A percentile compares a stretch with the other conserved stretches of the same genome.
These are phyloP conservation scores for Ganoderma lingzhi DNA, from an alignment of 1,284 basidiomycete genomes.

Conservation along the genomic window DNA sequence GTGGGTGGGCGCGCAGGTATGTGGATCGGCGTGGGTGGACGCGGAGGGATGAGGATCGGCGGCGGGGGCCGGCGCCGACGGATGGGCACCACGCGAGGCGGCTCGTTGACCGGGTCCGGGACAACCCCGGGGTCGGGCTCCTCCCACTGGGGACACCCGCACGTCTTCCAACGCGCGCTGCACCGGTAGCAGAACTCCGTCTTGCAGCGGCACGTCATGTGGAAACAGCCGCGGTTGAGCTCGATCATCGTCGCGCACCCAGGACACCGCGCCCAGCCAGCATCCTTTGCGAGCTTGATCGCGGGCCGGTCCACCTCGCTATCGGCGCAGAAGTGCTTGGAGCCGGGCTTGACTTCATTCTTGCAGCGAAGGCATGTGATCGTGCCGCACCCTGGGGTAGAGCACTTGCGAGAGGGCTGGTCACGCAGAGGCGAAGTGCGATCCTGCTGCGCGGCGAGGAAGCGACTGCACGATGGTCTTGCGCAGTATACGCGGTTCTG, in stretches of 20 bases:
- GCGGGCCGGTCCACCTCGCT: constrained; percentile 35
- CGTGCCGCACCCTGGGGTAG: constrained; percentile 29
- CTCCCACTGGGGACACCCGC: constrained; percentile 62
- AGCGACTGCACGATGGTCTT: constrained; percentile 43
- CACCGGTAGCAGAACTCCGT: constrained; percentile 54
- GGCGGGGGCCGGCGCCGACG: neutral
- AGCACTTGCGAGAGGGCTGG: constrained; percentile 24
- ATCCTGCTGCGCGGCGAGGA: constrained; percentile 42
- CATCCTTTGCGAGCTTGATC: constrained; percentile 42
- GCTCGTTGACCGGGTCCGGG: constrained; percentile 14
- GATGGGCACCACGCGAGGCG: neutral
- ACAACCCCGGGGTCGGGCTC: constrained; percentile 41
- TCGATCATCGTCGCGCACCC: constrained; percentile 49
- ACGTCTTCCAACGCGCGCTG: constrained; percentile 58
- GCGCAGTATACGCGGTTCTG: constrained; percentile 47
- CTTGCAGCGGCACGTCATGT: constrained; percentile 47
- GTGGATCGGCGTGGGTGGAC: neutral
- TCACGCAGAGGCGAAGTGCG: neutral
- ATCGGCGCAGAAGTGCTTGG: constrained; percentile 30
- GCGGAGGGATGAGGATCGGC: neutral
- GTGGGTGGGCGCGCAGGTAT: no score
- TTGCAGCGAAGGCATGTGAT: constrained; percentile 39
- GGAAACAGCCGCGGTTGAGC: constrained; percentile 46
- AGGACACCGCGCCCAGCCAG: constrained; percentile 54
- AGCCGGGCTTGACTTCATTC: constrained; percentile 18